Percentiles rank a stretch among this genome's conserved stretches.
These are phyloP conservation scores for Cryptococcus sp. DNA, from an alignment of 1,284 basidiomycete species.

Conservation along the genomic window DNA sequence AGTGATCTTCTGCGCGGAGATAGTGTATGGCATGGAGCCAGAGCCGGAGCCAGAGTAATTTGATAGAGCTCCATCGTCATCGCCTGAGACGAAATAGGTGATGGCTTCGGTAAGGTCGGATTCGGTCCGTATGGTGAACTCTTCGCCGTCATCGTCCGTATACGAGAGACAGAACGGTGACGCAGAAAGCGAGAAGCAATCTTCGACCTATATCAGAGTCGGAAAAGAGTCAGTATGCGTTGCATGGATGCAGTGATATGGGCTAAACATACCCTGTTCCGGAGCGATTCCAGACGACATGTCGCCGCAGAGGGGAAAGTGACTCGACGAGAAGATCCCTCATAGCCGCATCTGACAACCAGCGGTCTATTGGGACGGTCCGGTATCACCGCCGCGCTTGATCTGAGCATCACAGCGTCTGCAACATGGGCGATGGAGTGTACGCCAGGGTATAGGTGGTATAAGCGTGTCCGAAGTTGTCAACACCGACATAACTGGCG, in stretches of 20 bases:
- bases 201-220: slow-evolving; percentile 64
- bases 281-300: slow-evolving; percentile 71
- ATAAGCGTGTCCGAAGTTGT: too few species aligned
- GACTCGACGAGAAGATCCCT: slow-evolving; percentile 70
- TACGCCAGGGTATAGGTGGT: too few species aligned
- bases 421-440: too few species aligned
- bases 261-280: slow-evolving; percentile 60
- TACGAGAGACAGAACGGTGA: slow-evolving; percentile 72
- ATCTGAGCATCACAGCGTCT: slow-evolving; percentile 2
- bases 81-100: slow-evolving; percentile 70
- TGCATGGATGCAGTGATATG: neutral
- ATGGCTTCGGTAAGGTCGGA: slow-evolving; percentile 80
- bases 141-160: slow-evolving; percentile 81
- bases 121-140: slow-evolving; percentile 68
- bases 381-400: slow-evolving; percentile 10
- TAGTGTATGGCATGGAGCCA: slow-evolving; percentile 2
- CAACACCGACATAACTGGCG: too few species aligned
- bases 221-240: neutral
- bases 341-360: slow-evolving; percentile 76
- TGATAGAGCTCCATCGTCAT: slow-evolving; percentile 71
- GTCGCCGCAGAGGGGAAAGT: slow-evolving; percentile 73
- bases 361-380: slow-evolving; percentile 65
- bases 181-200: slow-evolving; percentile 74
- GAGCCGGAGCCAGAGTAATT: slow-evolving; percentile 58
- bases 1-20: slow-evolving; percentile 62